phyloP scores from a whole-genome alignment of 2,329 filamentous ascomycete genomes.

The Cladorrhinum sp. region DNA sequence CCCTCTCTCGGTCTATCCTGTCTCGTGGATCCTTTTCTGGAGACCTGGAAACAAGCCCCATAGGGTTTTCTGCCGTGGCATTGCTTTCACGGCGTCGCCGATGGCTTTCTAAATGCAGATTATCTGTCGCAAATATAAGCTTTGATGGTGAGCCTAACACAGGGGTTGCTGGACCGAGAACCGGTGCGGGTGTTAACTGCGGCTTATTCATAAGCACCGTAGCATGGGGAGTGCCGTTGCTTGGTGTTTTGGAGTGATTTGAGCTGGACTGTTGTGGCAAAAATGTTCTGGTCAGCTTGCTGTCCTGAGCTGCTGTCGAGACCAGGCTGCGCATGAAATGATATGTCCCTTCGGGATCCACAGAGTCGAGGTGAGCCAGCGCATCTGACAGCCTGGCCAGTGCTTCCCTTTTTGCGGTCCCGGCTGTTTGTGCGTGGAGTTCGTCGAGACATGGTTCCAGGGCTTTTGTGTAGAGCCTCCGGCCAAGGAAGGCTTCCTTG shows the following conservation, averaged over 20 bases:
- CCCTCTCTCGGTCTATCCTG: constrained; percentile 17
- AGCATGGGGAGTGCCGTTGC: constrained; percentile 48
- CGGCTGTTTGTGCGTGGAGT: constrained; percentile 73
- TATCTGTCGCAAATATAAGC: constrained; percentile 74
- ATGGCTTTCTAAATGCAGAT: constrained; percentile 80
- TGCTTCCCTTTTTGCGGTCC: constrained; percentile 70
- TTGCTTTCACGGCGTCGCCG: constrained; percentile 57
- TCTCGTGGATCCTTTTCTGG: constrained; percentile 45
- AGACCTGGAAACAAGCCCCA: constrained; percentile 25
- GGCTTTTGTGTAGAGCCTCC: constrained; percentile 75
- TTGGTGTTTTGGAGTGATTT: constrained; percentile 34
- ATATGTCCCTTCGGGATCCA: constrained; percentile 88
- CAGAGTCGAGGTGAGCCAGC: constrained; percentile 76
- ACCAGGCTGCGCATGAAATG: constrained; percentile 77
- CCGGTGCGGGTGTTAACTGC: constrained; percentile 16
- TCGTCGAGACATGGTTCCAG: constrained; percentile 83
- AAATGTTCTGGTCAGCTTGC: constrained; percentile 57
- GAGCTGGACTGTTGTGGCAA: constrained; percentile 28
- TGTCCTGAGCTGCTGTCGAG: constrained; percentile 67
- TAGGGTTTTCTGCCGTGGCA: constrained; percentile 25
- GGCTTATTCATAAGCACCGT: constrained; percentile 54
- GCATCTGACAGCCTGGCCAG: constrained; percentile 81
- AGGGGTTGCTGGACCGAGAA: constrained; percentile 38
- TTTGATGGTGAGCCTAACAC: constrained; percentile 44
- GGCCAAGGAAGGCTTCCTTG: constrained; percentile 81